Base-by-base conservation (phyloP, 345 rosid species). In the Erodium maritimum region DNA sequence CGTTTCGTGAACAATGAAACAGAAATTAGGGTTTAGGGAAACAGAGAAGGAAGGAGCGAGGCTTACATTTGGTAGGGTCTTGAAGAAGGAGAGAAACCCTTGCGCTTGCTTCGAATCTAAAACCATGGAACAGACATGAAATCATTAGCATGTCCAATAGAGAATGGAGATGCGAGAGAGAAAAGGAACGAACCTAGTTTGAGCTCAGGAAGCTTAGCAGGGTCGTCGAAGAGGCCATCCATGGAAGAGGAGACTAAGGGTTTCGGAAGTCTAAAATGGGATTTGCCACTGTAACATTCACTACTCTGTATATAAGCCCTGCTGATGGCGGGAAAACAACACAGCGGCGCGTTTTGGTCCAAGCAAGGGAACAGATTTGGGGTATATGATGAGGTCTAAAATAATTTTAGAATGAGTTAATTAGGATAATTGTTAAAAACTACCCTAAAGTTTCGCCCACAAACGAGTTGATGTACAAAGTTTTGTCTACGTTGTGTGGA, bases 61-160 rank as follows among this genome's bases (percentile, higher is more conserved):
- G 21, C 84, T 78, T 80, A 93, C 99, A 60, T 52, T 74, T 57
- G 94, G 86, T 55, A 93, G 88, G 67, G 86, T 80, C 80, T 82
- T 93, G 85, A 85, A 93, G 82, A 93, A 93, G 11, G 91, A 82
- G 61, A 93, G 85, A 77, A 93, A 93, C 68, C 99, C 99, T 69
- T 85, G 94, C 64, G 99, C 91, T 71, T 93, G 99, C 81, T 83
- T 89, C 53, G 85, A 85, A 80, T 89, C 96, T 91, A 51, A 21
- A 60, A 59, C 55, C 19, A 58, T 21, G 58, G 19, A 24, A 55
- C 50, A 23, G 1, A 55, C 22, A 16, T 22, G 33, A 52, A 9
- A 65, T n/a, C n/a, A 71, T 19, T 11, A 51, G 55, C 19, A 57
- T 18, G 24, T 73, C 10, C 4, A 2, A 33, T 12, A 48, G 18